Percentiles rank a stretch among this genome's conserved stretches.
Evolutionary conservation across 371 early-diverging fungal genomes (phyloP).

Genomic region (Dichotomocladium elegans): DNA sequence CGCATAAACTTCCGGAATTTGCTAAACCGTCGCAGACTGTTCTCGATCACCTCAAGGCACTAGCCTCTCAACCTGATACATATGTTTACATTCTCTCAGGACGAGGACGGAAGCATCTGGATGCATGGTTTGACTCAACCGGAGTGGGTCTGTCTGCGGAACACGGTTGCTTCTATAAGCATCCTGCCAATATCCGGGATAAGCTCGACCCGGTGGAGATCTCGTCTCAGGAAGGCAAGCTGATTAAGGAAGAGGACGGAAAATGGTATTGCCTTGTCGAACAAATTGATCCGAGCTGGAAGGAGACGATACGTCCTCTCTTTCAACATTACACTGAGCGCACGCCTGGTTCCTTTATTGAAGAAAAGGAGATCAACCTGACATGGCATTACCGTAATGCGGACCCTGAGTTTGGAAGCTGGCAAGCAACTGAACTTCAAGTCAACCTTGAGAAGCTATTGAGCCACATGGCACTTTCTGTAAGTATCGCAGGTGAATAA

Average conservation of each 20-base stretch:
- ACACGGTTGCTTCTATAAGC: constrained; percentile 95
- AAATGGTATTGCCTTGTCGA: constrained; percentile 89
- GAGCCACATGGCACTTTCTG: constrained; percentile 89
- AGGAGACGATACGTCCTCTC: constrained; percentile 86
- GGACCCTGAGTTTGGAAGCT: constrained; percentile 83
- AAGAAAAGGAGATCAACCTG: constrained; percentile 86
- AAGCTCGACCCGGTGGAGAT: constrained; percentile 26
- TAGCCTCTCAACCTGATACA: constrained; percentile 75
- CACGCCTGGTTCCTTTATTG: constrained; percentile 92
- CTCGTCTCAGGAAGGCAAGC: constrained; percentile 56
- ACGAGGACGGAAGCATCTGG: constrained; percentile 78
- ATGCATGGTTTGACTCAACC: constrained; percentile 83
- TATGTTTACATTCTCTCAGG: constrained; percentile 94
- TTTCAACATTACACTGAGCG: constrained; percentile 94
- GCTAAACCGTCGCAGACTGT: constrained; percentile 75
- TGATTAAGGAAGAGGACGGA: constrained; percentile 51
- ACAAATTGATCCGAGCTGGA: constrained; percentile 87
- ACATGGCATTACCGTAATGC: constrained; percentile 94
- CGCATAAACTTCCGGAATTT: constrained; percentile 86
- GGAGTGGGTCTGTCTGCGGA: constrained; percentile 92
- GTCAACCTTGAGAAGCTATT: constrained; percentile 92
- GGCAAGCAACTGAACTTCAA: constrained; percentile 79
- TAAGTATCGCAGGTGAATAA: no score
- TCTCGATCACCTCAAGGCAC: constrained; percentile 60
- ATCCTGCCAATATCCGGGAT: constrained; percentile 67